Percentiles rank a stretch among this genome's conserved stretches.
Evolutionary conservation across 2,329 filamentous ascomycete genomes (phyloP).

Genomic region (Penicillium brevicompactum): DNA sequence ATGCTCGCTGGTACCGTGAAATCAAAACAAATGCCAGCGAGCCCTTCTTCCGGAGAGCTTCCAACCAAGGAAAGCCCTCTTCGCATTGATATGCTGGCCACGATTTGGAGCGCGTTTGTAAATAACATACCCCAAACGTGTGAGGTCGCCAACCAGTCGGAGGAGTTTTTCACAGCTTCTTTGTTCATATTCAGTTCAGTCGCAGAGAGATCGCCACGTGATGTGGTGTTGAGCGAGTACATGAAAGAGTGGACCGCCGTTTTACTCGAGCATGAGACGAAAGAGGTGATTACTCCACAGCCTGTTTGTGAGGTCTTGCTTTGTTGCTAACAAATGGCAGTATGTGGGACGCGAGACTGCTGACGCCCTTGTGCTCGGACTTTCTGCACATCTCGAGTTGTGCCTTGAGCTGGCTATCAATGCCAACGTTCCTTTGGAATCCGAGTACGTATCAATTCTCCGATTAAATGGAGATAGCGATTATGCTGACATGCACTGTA

Average conservation of each 20-base stretch:
- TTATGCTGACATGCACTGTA: constrained; percentile 16
- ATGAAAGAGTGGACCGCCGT: constrained; percentile 46
- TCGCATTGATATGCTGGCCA: constrained; percentile 44
- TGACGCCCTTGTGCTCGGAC: constrained; percentile 47
- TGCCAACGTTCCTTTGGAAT: constrained; percentile 35
- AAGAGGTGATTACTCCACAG: constrained; percentile 37
- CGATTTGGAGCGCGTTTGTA: constrained; percentile 49
- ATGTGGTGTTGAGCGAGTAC: constrained; percentile 43
- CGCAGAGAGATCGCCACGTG: constrained; percentile 39
- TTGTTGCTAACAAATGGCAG: constrained; percentile 29
- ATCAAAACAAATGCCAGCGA: constrained; percentile 30
- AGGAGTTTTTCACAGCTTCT: constrained; percentile 51
- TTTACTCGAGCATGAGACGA: constrained; percentile 46
- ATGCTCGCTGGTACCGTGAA: constrained; percentile 38
- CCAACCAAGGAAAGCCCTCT: constrained; percentile 28
- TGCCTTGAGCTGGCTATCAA: constrained; percentile 44
- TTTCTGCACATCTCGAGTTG: constrained; percentile 46
- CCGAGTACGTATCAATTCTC: constrained; percentile 30
- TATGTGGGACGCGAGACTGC: constrained; percentile 50
- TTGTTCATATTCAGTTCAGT: constrained; percentile 47
- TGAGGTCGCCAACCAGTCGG: constrained; percentile 39
- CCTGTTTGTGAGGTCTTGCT: background rate
- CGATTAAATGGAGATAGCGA: background rate
- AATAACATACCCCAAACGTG: constrained; percentile 43
- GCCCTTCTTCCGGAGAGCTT: constrained; percentile 17